Base-by-base conservation (phyloP, 768 basidiomycete genomes). In the Leccinum variicolor region DNA sequence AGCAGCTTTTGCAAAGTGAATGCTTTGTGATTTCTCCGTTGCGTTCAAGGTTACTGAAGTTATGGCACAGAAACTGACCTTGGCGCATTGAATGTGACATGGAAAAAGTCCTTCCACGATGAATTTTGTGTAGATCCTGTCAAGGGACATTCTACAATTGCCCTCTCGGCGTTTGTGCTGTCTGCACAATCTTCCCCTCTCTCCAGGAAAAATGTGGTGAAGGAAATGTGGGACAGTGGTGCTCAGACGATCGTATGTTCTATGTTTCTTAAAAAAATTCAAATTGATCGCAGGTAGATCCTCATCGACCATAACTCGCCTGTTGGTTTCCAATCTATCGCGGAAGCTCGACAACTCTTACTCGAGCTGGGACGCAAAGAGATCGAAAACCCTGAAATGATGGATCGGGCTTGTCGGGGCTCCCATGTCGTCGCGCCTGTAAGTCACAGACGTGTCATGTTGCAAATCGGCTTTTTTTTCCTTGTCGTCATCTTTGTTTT, bases 161-260 rank as follows among this genome's bases (percentile, higher is more conserved):
- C 90, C 2, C 67, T 99, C 29, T 92, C 91, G 17, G 89, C 94
- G 1, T 98, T 97, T 75, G 79, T 86, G 68, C 75, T 99, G 2
- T 86, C 90, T n/a, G 82, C 90, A 19, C 75, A 94, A 17, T 75
- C 85, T 5, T 84, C 81, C 2, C 69, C 83, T 41, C 64, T 85
- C 17, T 80, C 84, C 9, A 81, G 88, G 58, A 87, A 84, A 73
- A 74, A 78, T 2, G 67, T 93, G 47, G 79, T 95, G 26, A 85
- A 87, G 66, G 84, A 91, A 64, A 90, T 98, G 80, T 98, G 94
- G 94, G 81, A 90, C 48, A 92, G 92, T 64, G 93, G 92, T 46
- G 94, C 94, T 21, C 84, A 89, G 66, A 82, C 85, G 23, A 85
- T 97, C 50, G 91, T 94, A 63, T 56, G 50, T 51, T 4, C 13